Base-by-base conservation (phyloP, 768 basidiomycete genomes). In the Galerina marginata region DNA sequence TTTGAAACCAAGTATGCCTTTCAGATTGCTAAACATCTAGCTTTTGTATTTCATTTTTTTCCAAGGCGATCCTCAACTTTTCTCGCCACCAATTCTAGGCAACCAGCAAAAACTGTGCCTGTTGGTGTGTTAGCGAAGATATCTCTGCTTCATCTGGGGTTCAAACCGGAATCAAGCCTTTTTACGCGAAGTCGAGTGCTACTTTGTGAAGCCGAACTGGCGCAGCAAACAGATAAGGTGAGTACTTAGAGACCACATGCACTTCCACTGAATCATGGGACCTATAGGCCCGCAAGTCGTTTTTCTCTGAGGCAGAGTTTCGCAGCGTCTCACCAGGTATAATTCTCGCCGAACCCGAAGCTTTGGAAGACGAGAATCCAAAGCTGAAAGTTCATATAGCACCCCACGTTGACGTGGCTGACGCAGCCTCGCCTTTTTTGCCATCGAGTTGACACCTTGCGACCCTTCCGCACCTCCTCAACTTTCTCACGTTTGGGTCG, bases 181-280 rank as follows among this genome's bases (percentile, higher is more conserved):
- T 70, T 58, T 75, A 26, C 62, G 61, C 11, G 16, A 64, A 0
- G 65, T 72, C 9, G 70, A 73, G 43, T 29, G 62, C 23, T 50
- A 61, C 15, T 71, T 72, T 42, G 56, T 65, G 29, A 39, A 38
- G 50, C 49, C 57, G 3, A 37, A 37, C 11, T 71, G 71, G 67
- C 54, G 60, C 14, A 59, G 54, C 37, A 56, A 52, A 20, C 50
- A 38, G 23, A 71, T 77, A 89, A 14, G 85, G 91, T 73, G 66
- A 74, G 12, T 69, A 25, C 12, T 14, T 36, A 11, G 44, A 39
- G 0, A 51, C 56, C 4, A 16, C 15, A 6, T 33, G 20, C 29
- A 26, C 12, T 39, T 29, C 6, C 29, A 69, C 36, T 78, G 77
- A 23, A 72, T 81, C 6, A 59, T 73, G 71, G 14, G 15, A 23